These are phyloP conservation scores for Solanum virginianum DNA, from an alignment of 257 asterid species.

Conservation along the genomic window DNA sequence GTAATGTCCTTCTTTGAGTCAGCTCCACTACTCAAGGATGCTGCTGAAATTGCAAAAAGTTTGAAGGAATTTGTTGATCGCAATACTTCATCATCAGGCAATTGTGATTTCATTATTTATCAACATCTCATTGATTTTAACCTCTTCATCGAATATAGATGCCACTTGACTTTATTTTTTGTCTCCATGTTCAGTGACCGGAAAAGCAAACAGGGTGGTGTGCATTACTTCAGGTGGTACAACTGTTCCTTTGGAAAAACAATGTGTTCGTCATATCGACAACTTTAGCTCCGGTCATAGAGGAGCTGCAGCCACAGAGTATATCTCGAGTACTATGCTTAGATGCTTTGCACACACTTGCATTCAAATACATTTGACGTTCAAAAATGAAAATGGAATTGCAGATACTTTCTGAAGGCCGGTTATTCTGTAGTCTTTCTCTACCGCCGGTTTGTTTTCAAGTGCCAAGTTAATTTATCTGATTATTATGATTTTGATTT, in stretches of 20 bases:
- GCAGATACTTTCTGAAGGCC: constrained; percentile 76
- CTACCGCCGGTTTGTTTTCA: constrained; percentile 48
- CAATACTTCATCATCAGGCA: constrained; percentile 33
- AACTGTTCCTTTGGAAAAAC: constrained; percentile 80
- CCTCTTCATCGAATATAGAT: neutral
- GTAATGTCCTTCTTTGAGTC: constrained; percentile 62
- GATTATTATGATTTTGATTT: neutral
- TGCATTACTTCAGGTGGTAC: constrained; percentile 97
- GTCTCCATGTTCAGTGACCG: constrained; percentile 21
- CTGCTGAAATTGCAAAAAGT: constrained; percentile 29
- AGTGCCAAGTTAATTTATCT: neutral
- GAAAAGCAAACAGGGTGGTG: constrained; percentile 44
- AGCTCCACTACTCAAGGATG: constrained; percentile 66
- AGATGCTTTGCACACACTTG: neutral
- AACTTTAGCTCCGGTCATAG: constrained; percentile 93
- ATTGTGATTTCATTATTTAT: neutral
- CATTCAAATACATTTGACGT: neutral
- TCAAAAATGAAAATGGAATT: constrained; percentile 2
- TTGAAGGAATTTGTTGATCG: constrained; percentile 37
- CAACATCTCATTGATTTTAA: neutral
- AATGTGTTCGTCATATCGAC: constrained; percentile 85
- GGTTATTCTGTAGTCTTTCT: constrained; percentile 83
- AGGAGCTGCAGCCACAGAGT: constrained; percentile 98
- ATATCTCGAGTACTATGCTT: constrained; percentile 4
- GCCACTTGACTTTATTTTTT: neutral